A percentile compares a stretch with the other conserved stretches of the same genome.
Conservation (phyloP, 768 basidiomycete species). For the Xerocomellus dryophilus region DNA sequence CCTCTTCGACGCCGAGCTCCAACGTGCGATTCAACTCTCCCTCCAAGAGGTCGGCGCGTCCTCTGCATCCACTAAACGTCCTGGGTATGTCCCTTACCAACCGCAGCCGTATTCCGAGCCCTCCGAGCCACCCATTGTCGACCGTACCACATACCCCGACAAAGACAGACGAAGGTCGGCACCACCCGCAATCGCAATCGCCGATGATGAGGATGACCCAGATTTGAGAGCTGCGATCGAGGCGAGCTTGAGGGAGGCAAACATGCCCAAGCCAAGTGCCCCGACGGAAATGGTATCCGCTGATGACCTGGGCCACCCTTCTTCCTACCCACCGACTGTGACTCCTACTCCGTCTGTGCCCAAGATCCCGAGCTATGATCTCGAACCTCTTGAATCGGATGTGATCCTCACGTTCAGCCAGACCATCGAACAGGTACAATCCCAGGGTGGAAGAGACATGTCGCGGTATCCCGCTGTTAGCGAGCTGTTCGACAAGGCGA, state of each 20-base stretch:
- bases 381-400: conserved; percentile 78
- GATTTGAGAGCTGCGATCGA: conserved; percentile 93
- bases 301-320: conserved; percentile 47
- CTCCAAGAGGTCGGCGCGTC: conserved; percentile 66
- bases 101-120: conserved; percentile 43
- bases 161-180: conserved; percentile 12
- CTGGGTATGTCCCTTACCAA: conserved; percentile 69
- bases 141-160: conserved; percentile 48
- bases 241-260: conserved; percentile 85
- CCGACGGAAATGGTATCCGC: conserved; percentile 60
- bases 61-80: conserved; percentile 45
- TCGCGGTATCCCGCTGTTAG: conserved; percentile 80
- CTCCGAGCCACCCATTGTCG: conserved; percentile 66
- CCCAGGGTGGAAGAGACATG: conserved; percentile 74
- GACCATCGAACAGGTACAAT: conserved; percentile 79
- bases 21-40: conserved; percentile 89
- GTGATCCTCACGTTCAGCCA: conserved; percentile 89
- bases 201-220: conserved; percentile 82
- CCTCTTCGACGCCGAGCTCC: conserved; percentile 80
- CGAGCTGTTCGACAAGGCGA: conserved; percentile 83
- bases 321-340: conserved; percentile 43
- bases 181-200: conserved; percentile 25
- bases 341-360: conserved; percentile 41
- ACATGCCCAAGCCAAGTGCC: conserved; percentile 74
- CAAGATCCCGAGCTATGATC: conserved; percentile 72